phyloP scores from a whole-genome alignment of 768 basidiomycete species.

The Candolleomyces eurysporus region DNA sequence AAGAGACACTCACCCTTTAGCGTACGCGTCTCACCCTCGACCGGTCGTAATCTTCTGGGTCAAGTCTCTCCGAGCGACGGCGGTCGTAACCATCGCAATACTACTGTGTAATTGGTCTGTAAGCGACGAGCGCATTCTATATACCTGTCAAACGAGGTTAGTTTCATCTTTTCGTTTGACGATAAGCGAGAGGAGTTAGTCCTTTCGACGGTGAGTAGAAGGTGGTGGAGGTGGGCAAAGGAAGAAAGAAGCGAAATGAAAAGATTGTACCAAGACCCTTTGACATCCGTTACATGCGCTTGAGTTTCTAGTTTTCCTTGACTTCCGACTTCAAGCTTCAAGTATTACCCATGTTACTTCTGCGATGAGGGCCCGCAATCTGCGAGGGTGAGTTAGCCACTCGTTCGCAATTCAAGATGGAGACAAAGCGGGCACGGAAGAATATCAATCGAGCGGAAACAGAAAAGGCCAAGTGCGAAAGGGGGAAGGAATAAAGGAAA shows the following conservation, averaged over 20 bases:
- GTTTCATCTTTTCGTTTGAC: too few relatives aligned
- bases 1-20: constrained; percentile 40
- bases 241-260: too few relatives aligned
- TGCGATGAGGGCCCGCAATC: constrained; percentile 65
- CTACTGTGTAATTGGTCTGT: constrained; percentile 82
- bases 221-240: too few relatives aligned
- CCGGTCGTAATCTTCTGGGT: constrained; percentile 91
- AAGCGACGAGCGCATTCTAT: constrained; percentile 77
- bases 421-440: too few relatives aligned
- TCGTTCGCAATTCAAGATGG: too few relatives aligned
- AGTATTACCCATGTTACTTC: constrained; percentile 87
- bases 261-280: constrained; percentile 87
- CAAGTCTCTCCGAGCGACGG: constrained; percentile 88
- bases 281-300: constrained; percentile 83
- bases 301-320: constrained; percentile 90
- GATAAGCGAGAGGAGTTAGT: too few relatives aligned
- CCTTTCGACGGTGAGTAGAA: too few relatives aligned
- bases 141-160: constrained; percentile 27
- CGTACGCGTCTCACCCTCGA: constrained; percentile 82
- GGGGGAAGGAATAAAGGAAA: too few relatives aligned
- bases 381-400: too few relatives aligned
- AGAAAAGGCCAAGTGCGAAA: too few relatives aligned
- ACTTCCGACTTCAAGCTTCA: constrained; percentile 79
- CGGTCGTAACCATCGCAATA: constrained; percentile 83
- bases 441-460: too few relatives aligned